These are phyloP conservation scores for Trichoderma sp. DNA, from an alignment of 2,329 filamentous ascomycete species.

Conservation along the genomic window DNA sequence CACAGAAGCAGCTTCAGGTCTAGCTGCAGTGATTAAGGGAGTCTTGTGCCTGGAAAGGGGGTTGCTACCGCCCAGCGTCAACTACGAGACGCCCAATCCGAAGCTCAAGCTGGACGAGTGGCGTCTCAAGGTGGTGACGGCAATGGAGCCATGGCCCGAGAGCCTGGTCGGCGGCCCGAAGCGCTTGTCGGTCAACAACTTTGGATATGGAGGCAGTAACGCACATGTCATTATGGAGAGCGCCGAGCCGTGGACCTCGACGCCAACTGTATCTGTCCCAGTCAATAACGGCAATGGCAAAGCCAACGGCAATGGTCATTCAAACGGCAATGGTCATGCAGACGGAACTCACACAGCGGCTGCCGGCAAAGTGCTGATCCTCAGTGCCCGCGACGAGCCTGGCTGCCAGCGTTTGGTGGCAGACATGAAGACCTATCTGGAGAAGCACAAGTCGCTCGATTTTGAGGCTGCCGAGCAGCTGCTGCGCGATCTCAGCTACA, in stretches of 20 bases:
- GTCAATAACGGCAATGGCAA: not conserved
- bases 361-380: not conserved
- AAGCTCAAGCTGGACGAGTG: conserved; percentile 17
- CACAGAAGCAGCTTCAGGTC: conserved; percentile 26
- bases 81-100: not conserved
- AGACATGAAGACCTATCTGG: not conserved
- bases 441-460: not conserved
- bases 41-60: not conserved
- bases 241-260: not conserved
- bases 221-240: conserved; percentile 17
- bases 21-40: conserved; percentile 22
- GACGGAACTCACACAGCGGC: not conserved
- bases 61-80: not conserved
- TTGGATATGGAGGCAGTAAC: conserved; percentile 31
- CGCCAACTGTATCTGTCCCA: not conserved
- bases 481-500: not conserved
- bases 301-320: not conserved
- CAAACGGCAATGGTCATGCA: not conserved
- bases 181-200: conserved; percentile 32
- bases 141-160: conserved; percentile 21
- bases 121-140: conserved; percentile 24
- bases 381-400: not conserved
- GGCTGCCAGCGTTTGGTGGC: not conserved
- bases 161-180: not conserved
- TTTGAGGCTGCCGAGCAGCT: not conserved